Evolutionary conservation across 1,284 basidiomycete species (phyloP).

Genomic region (Cerioporus squamosus): DNA sequence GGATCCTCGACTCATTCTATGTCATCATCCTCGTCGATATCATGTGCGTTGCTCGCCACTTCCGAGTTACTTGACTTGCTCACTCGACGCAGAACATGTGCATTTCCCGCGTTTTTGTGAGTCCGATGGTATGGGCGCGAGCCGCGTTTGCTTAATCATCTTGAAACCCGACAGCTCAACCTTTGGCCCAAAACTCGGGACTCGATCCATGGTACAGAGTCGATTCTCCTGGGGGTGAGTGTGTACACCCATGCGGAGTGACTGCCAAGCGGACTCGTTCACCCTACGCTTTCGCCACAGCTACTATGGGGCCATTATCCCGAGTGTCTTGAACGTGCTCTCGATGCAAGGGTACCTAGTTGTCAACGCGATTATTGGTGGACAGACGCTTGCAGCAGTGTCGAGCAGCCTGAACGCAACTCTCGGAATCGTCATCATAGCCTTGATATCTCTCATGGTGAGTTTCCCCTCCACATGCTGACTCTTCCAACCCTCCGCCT

Average conservation of each 20-base stretch:
- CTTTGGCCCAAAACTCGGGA: constrained; percentile 65
- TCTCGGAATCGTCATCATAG: constrained; percentile 81
- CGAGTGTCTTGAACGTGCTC: constrained; percentile 67
- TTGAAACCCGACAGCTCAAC: constrained; percentile 43
- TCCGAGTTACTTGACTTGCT: neutral
- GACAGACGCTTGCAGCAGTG: constrained; percentile 70
- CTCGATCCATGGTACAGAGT: constrained; percentile 65
- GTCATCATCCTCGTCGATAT: constrained; percentile 58
- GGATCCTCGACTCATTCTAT: constrained; percentile 54
- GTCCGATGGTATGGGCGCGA: constrained; percentile 23
- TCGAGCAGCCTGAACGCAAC: constrained; percentile 53
- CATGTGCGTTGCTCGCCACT: constrained; percentile 44
- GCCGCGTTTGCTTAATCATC: neutral
- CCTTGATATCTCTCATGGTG: constrained; percentile 67
- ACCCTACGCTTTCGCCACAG: constrained; percentile 38
- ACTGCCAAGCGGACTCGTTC: no score
- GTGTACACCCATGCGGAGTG: no score
- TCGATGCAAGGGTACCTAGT: constrained; percentile 72
- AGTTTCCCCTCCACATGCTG: constrained; percentile 7
- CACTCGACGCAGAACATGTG: constrained; percentile 24
- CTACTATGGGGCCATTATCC: constrained; percentile 65
- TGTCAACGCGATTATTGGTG: constrained; percentile 76
- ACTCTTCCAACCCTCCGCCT: no score
- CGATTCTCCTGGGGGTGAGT: constrained; percentile 57
- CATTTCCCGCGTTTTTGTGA: constrained; percentile 58